These are phyloP conservation scores for Chlamydomonas sp. DNA, from an alignment of 139 green algal genomes.

Conservation along the genomic window DNA sequence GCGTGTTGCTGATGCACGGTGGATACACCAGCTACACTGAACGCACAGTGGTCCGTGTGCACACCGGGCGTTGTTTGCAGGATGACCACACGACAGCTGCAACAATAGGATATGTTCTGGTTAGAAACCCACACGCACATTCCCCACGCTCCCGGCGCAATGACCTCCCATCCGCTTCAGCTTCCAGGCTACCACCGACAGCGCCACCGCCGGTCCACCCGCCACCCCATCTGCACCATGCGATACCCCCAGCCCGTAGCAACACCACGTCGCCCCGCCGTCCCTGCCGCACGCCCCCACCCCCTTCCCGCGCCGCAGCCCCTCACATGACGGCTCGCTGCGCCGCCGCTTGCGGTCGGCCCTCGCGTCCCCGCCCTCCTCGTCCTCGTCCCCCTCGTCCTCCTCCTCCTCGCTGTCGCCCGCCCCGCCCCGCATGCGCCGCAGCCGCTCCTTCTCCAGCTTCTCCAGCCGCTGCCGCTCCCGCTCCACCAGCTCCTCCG, in stretches of 20 bases:
- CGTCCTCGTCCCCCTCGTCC: slow-evolving; percentile 14
- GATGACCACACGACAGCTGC: too few species aligned
- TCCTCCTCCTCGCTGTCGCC: slow-evolving; percentile 7
- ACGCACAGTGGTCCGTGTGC: too few species aligned
- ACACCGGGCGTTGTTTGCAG: too few species aligned
- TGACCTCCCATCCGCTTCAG: too few species aligned
- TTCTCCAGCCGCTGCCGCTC: slow-evolving; percentile 73
- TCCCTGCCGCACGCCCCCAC: neutral
- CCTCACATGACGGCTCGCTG: slow-evolving; percentile 34
- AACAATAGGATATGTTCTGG: too few species aligned
- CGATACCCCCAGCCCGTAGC: too few species aligned
- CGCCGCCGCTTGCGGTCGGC: slow-evolving; percentile 51
- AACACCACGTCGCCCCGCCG: slow-evolving; percentile 34
- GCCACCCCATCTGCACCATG: too few species aligned
- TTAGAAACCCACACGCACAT: too few species aligned
- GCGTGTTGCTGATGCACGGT: neutral
- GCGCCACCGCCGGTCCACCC: too few species aligned
- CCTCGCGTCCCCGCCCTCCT: slow-evolving; percentile 33
- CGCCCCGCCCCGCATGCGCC: slow-evolving; percentile 66
- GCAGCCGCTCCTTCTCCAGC: slow-evolving; percentile 78
- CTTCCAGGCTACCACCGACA: too few species aligned
- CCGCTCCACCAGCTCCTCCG: slow-evolving; percentile 76
- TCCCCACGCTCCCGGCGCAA: too few species aligned
- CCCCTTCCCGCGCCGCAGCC: neutral
- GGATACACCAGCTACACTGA: too few species aligned